Conservation (phyloP, 78 protist genomes). For the Creolimax fragrantissima region DNA sequence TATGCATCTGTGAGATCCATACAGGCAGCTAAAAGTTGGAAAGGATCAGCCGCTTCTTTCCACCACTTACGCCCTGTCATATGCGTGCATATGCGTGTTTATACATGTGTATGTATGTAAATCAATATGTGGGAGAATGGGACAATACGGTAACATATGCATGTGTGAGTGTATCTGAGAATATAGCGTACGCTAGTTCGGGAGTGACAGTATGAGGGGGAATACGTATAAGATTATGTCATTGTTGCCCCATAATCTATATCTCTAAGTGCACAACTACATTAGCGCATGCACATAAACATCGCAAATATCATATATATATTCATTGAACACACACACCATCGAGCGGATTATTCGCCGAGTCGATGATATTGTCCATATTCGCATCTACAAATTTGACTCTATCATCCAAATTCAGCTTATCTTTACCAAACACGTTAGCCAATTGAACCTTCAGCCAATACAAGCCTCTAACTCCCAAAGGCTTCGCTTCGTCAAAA, state of each 20-base stretch:
- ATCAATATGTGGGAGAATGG: neutral
- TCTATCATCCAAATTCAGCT: slow-evolving; percentile 61
- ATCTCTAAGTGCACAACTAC: too few relatives aligned
- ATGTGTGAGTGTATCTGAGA: too few relatives aligned
- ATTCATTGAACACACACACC: neutral
- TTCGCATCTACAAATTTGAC: slow-evolving; percentile 33
- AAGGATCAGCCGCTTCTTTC: slow-evolving; percentile 64
- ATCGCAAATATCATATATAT: too few relatives aligned
- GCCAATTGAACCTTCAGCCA: slow-evolving; percentile 88
- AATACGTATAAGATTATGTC: neutral
- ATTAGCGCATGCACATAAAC: too few relatives aligned
- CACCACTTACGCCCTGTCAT: slow-evolving; percentile 71
- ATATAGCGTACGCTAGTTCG: too few relatives aligned
- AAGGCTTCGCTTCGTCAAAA: slow-evolving; percentile 45
- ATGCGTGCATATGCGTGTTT: neutral
- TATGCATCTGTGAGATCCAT: slow-evolving; percentile 58
- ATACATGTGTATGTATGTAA: neutral
- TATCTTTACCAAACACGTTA: slow-evolving; percentile 75
- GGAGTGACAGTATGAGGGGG: too few relatives aligned
- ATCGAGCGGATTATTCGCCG: slow-evolving; percentile 54
- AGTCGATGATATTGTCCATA: slow-evolving; percentile 27
- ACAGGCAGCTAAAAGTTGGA: slow-evolving; percentile 63
- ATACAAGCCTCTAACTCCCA: slow-evolving; percentile 59
- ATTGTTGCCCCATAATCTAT: neutral
- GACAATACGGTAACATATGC: neutral